Evolutionary conservation across 176 grass and related monocot genomes (phyloP).

Genomic region (Phoenix roebelenii): DNA sequence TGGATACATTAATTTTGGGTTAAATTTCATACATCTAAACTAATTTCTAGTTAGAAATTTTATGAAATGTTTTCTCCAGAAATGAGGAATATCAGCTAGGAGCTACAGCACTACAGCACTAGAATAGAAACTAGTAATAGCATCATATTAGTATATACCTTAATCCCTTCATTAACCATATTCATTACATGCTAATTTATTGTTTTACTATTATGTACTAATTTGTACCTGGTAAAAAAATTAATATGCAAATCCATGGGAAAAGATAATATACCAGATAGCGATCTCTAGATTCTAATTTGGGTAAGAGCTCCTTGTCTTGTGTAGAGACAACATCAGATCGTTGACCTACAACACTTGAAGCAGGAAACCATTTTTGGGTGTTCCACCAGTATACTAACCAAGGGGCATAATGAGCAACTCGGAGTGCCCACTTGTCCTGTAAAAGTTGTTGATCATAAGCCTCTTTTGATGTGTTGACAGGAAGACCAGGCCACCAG

Average conservation of each 20-base stretch:
- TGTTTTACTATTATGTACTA: no score
- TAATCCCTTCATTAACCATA: no score
- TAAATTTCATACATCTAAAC: no score
- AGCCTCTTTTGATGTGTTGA: slow-evolving; percentile 41
- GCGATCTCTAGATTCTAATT: slow-evolving; percentile 21
- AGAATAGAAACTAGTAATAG: no score
- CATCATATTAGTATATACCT: no score
- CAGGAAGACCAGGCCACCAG: slow-evolving; percentile 76
- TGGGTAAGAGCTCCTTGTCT: slow-evolving; percentile 34
- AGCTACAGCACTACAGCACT: no score
- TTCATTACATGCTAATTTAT: no score
- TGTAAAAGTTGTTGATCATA: slow-evolving; percentile 51
- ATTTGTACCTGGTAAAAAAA: not conserved
- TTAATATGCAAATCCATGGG: not conserved
- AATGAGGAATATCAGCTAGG: no score
- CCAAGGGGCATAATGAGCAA: slow-evolving; percentile 70
- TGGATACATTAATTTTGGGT: no score
- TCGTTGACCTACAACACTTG: slow-evolving; percentile 41
- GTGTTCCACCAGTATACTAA: slow-evolving; percentile 88
- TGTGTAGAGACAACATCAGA: slow-evolving; percentile 31
- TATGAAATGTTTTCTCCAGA: no score
- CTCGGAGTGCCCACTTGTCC: slow-evolving; percentile 64
- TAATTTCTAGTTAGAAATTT: no score
- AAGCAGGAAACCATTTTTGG: slow-evolving; percentile 64
- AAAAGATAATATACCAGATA: slow-evolving; percentile 15